phyloP scores from a whole-genome alignment of 768 basidiomycete genomes.

The Mycena vulgaris region DNA sequence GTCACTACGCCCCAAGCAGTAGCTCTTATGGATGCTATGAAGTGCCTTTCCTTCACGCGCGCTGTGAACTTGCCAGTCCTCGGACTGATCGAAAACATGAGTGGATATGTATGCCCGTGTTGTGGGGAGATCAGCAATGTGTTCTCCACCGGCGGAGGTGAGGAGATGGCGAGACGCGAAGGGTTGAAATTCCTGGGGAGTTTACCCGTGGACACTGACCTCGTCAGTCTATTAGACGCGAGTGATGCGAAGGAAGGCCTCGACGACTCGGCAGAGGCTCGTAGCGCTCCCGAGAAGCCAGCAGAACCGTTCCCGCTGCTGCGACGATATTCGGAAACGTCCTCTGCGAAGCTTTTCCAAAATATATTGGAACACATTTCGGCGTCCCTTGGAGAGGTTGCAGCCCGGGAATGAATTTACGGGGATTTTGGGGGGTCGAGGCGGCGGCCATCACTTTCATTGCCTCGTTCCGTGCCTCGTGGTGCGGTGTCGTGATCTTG shows the following conservation, averaged over 20 bases:
- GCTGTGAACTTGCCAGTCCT: conserved; percentile 89
- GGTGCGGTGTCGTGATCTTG: too few relatives aligned
- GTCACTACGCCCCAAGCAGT: conserved; percentile 99
- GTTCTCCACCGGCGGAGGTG: conserved; percentile 95
- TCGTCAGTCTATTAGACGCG: conserved; percentile 89
- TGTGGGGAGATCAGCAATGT: conserved; percentile 96
- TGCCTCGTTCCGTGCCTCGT: conserved; percentile 1
- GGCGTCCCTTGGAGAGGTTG: conserved; percentile 35
- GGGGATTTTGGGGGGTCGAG: neutral
- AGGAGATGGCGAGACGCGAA: conserved; percentile 87
- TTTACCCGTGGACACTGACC: conserved; percentile 93
- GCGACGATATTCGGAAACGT: conserved; percentile 74
- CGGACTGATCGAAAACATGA: conserved; percentile 98
- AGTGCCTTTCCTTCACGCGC: conserved; percentile 96
- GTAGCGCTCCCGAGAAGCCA: conserved; percentile 36
- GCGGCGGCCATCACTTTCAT: conserved; percentile 4
- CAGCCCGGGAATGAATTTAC: neutral
- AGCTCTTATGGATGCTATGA: conserved; percentile 94
- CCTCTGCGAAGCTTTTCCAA: conserved; percentile 79
- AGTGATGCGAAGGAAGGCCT: conserved; percentile 53
- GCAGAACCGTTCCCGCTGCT: conserved; percentile 66
- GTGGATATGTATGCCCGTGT: conserved; percentile 97
- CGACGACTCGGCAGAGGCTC: conserved; percentile 32
- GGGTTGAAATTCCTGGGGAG: conserved; percentile 85
- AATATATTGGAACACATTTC: conserved; percentile 66